Conservation (phyloP, 345 rosid genomes). For the Corymbia maculata region DNA sequence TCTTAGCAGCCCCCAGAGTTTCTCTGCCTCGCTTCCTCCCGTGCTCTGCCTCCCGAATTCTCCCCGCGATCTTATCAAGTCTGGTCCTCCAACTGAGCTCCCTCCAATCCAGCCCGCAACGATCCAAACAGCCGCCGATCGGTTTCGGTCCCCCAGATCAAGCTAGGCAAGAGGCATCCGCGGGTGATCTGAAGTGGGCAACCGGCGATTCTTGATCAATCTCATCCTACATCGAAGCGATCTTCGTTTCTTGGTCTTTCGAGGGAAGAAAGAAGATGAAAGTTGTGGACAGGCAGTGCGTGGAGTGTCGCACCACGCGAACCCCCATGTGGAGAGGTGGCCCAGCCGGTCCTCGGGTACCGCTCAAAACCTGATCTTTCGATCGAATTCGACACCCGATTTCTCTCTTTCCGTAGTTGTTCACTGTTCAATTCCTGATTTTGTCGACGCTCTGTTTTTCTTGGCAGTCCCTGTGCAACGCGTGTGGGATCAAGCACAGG, state of each 20-base stretch:
- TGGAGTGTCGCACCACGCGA: conserved; percentile 64
- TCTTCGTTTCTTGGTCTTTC: not conserved
- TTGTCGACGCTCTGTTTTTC: not conserved
- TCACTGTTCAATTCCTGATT: not conserved
- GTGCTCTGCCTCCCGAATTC: not conserved
- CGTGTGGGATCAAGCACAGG: conserved; percentile 85
- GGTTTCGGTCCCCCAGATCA: not conserved
- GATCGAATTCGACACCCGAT: not conserved
- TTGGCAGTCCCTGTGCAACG: conserved; percentile 73
- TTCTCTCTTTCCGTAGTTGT: not conserved
- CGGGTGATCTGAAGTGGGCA: not conserved
- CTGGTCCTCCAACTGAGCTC: not conserved
- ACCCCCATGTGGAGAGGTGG: conserved; percentile 91
- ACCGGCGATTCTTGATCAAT: not conserved
- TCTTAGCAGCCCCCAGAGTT: not conserved
- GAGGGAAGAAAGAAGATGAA: not conserved
- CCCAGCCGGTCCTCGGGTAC: conserved; percentile 80
- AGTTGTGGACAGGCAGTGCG: conserved; percentile 27
- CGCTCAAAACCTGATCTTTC: not conserved
- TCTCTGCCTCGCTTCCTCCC: not conserved
- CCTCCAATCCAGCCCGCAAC: not conserved
- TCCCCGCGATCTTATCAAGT: not conserved
- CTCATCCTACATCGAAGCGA: not conserved
- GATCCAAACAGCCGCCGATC: not conserved
- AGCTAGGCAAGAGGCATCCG: not conserved